phyloP scores from a whole-genome alignment of 129 eudicot species.

The Heracleum sosnowskyi region DNA sequence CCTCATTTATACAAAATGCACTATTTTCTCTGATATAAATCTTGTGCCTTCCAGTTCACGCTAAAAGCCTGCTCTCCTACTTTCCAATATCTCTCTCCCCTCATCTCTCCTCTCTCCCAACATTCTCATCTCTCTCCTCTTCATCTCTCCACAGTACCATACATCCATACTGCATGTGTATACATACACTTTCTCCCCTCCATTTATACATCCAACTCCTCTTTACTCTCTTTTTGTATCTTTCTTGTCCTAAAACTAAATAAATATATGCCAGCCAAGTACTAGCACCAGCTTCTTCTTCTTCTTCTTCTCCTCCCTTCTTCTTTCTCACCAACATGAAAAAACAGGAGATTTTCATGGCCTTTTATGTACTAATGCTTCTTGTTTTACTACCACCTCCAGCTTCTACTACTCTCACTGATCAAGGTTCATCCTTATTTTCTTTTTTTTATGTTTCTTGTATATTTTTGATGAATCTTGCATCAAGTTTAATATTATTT shows the following conservation, averaged over 20 bases:
- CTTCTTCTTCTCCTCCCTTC: neutral
- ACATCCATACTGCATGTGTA: too few relatives aligned
- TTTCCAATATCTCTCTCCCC: neutral
- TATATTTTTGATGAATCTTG: neutral
- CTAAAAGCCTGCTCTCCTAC: constrained; percentile 77
- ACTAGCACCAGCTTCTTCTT: neutral
- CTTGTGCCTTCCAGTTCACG: constrained; percentile 66
- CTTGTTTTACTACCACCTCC: neutral
- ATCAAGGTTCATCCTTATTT: constrained; percentile 37
- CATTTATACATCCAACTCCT: neutral
- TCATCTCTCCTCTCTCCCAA: neutral
- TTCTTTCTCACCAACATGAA: neutral
- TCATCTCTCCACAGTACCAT: too few relatives aligned
- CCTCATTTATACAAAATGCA: neutral
- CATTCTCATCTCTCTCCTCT: neutral
- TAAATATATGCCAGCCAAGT: neutral
- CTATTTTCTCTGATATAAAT: constrained; percentile 1
- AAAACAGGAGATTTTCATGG: constrained; percentile 5
- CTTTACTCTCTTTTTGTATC: neutral
- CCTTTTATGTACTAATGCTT: constrained; percentile 17
- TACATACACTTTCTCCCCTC: neutral
- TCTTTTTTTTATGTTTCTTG: neutral
- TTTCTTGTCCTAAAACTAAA: neutral
- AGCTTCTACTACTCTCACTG: constrained; percentile 30
- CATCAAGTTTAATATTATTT: neutral